Evolutionary conservation across 1,139 yeast species (phyloP), one percentile per base, ranked within the genome.

Genomic region (Suhomyces atakaporum): DNA sequence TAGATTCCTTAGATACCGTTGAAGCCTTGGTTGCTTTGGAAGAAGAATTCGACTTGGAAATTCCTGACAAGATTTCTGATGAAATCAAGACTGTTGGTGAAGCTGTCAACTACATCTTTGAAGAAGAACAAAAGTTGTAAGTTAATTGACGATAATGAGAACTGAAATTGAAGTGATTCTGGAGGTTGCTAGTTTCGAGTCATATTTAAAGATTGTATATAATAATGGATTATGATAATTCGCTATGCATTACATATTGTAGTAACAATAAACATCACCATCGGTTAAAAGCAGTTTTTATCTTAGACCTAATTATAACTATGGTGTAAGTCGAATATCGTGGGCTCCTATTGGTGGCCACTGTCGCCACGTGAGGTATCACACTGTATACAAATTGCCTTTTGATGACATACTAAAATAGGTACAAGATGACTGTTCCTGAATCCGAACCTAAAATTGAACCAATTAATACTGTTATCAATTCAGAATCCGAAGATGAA

Each of bases 11-110:
- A 47, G 87, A 81, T 52, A 78, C 84, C 38, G 84, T 81, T 38
- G 87, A 81, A 63, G 79, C 84, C 41, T 67, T 81, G 49, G 86
- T 81, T 52, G 84, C 85, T 40, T 76, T 81, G 54, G 86, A 81
- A 64, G 86, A 81, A 64, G 82, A 81, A 61, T 81, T 81, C 50
- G 86, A 80, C 58, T 68, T 80, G 58, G 85, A 80, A 62, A 76
- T 81, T 51, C 83, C 83, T 21, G 87, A 81, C 61, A 75, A 77
- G 58, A 72, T 79, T 43, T 79, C 86, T 35, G 86, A 81, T 55
- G 82, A 79, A 53, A 73, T 81, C 56, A 79, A 77, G 68, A 78
- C 83, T 42, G 82, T 81, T 44, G 83, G 81, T 46, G 83, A 80
- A 63, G 82, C 84, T 43, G 75, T 80, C 39, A 77, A 81, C 51